Conservation (phyloP, 2,329 filamentous ascomycete species). For the Talaromyces sp. region DNA sequence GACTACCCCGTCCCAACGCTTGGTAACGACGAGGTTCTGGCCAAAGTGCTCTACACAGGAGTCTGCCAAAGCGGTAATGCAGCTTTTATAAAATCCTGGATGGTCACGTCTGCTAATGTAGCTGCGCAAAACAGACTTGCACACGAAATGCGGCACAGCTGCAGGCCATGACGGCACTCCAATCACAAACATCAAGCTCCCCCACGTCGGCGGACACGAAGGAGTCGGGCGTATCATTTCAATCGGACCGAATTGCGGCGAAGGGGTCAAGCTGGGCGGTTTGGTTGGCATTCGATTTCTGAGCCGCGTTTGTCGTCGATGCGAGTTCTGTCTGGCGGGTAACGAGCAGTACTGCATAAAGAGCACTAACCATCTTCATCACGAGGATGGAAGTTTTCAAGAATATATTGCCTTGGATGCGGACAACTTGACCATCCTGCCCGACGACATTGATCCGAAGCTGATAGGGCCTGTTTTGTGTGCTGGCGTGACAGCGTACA, state of each 20-base stretch:
- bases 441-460: slow-evolving; percentile 39
- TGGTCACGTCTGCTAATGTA: neutral
- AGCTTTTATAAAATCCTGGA: neutral
- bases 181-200: slow-evolving; percentile 42
- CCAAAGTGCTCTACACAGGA: slow-evolving; percentile 42
- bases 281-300: slow-evolving; percentile 43
- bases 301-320: slow-evolving; percentile 40
- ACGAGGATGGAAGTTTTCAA: slow-evolving; percentile 45
- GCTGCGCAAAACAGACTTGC: slow-evolving; percentile 28
- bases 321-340: slow-evolving; percentile 40
- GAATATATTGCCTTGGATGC: slow-evolving; percentile 43
- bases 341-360: slow-evolving; percentile 39
- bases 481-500: slow-evolving; percentile 43
- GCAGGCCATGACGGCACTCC: slow-evolving; percentile 35
- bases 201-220: slow-evolving; percentile 45
- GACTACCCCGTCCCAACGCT: slow-evolving; percentile 40
- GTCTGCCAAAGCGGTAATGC: slow-evolving; percentile 42
- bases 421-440: slow-evolving; percentile 40
- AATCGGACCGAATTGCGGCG: slow-evolving; percentile 32
- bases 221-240: slow-evolving; percentile 40
- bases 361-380: slow-evolving; percentile 43
- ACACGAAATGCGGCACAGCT: slow-evolving; percentile 37
- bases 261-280: slow-evolving; percentile 33
- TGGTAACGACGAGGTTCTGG: slow-evolving; percentile 39
- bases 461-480: slow-evolving; percentile 41